Evolutionary conservation across 2,329 filamentous ascomycete species (phyloP).

Genomic region (Mariannaea elegans): DNA sequence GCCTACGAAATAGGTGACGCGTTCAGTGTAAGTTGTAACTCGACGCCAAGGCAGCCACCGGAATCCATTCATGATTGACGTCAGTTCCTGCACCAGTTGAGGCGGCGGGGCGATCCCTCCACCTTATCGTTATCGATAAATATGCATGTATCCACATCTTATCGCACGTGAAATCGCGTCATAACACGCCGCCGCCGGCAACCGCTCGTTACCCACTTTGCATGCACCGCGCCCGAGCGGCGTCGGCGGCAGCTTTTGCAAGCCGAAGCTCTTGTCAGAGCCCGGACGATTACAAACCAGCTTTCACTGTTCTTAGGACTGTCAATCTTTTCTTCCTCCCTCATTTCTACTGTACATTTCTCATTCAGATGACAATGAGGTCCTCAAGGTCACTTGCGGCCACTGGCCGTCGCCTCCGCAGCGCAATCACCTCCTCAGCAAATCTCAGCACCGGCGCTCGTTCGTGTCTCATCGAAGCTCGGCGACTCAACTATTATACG

Average conservation of each 20-base stretch:
- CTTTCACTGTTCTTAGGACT: conserved; percentile 5
- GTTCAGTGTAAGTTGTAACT: not conserved
- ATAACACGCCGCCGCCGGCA: conserved; percentile 27
- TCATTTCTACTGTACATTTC: not conserved
- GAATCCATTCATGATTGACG: no score
- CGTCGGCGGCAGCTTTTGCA: conserved; percentile 13
- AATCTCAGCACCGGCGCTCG: conserved; percentile 10
- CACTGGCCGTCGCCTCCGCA: conserved; percentile 31
- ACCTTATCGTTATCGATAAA: conserved; percentile 30
- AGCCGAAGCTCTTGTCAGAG: conserved; percentile 4
- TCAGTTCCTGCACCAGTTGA: no score
- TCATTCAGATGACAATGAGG: conserved; percentile 27
- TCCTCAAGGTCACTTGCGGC: conserved; percentile 32
- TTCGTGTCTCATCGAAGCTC: conserved; percentile 8
- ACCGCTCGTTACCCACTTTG: conserved; percentile 21
- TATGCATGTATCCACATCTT: no score
- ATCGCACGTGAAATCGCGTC: conserved; percentile 43
- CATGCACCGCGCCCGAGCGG: conserved; percentile 29
- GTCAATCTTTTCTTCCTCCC: not conserved
- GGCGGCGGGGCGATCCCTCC: no score
- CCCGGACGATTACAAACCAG: conserved; percentile 37
- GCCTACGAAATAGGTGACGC: not conserved
- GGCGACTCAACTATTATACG: not conserved
- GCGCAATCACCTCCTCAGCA: conserved; percentile 4
- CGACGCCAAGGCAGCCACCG: not conserved